A percentile compares a stretch with the other conserved stretches of the same genome.
Conservation (phyloP, 2,329 filamentous ascomycete species). For the Claviceps purpurea region DNA sequence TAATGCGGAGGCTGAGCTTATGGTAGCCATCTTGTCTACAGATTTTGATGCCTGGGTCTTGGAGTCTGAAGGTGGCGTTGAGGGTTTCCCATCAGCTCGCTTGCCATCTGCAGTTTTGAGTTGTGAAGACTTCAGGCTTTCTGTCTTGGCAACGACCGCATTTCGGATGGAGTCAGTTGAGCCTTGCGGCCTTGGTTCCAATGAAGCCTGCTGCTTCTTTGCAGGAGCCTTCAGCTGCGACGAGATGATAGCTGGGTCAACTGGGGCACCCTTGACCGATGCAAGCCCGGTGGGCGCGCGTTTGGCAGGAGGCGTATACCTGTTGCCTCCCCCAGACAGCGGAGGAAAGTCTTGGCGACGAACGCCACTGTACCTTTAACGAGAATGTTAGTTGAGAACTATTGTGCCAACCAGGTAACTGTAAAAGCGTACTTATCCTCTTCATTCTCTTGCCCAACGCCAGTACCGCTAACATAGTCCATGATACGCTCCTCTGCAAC, state of each 20-base stretch:
- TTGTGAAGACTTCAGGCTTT: conserved; percentile 15
- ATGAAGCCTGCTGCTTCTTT: conserved; percentile 20
- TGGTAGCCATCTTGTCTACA: conserved; percentile 12
- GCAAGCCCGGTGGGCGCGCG: conserved; percentile 64
- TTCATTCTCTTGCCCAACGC: conserved; percentile 64
- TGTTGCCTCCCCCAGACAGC: conserved; percentile 43
- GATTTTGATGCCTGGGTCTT: conserved; percentile 18
- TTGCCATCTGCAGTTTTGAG: conserved; percentile 20
- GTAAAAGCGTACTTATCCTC: conserved; percentile 62
- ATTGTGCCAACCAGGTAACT: not conserved
- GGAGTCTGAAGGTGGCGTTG: conserved; percentile 11
- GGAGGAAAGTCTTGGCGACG: conserved; percentile 61
- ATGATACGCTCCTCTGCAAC: conserved; percentile 79
- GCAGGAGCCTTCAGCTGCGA: conserved; percentile 50
- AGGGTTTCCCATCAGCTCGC: conserved; percentile 17
- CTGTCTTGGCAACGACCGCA: conserved; percentile 15
- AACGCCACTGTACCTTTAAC: conserved; percentile 73
- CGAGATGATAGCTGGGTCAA: conserved; percentile 84
- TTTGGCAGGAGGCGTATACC: conserved; percentile 83
- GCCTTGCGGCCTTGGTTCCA: conserved; percentile 14
- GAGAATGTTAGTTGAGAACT: conserved; percentile 9
- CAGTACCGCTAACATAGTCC: conserved; percentile 48
- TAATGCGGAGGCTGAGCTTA: conserved; percentile 22
- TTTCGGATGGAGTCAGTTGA: conserved; percentile 18
- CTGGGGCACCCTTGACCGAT: conserved; percentile 61